Percentiles rank a stretch among this genome's conserved stretches.
Evolutionary conservation across 768 basidiomycete species (phyloP).

Genomic region (Podaxis sp.): DNA sequence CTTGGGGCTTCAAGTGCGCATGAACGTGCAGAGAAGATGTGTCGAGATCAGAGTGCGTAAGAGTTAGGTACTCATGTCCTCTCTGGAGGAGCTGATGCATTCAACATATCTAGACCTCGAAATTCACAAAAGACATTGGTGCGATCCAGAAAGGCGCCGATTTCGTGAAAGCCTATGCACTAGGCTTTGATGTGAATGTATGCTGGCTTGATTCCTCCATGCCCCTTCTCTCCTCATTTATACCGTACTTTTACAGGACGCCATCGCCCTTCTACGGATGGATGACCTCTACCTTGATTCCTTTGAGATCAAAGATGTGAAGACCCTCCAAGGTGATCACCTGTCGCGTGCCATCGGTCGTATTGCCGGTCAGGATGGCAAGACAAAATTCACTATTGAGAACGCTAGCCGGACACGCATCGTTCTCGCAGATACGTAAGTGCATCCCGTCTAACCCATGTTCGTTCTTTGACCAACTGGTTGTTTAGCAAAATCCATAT

Average conservation of each 20-base stretch:
- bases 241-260: slow-evolving; percentile 61
- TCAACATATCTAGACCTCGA: slow-evolving; percentile 69
- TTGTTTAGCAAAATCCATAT: slow-evolving; percentile 89
- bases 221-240: neutral
- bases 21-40: slow-evolving; percentile 88
- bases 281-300: slow-evolving; percentile 98
- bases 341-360: slow-evolving; percentile 98
- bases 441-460: slow-evolving; percentile 19
- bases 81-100: neutral
- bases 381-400: slow-evolving; percentile 98
- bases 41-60: slow-evolving; percentile 88
- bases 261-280: slow-evolving; percentile 90
- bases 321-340: slow-evolving; percentile 97
- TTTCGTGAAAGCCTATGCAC: slow-evolving; percentile 91
- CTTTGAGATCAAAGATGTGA: slow-evolving; percentile 99
- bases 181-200: slow-evolving; percentile 96
- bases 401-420: slow-evolving; percentile 97
- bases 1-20: slow-evolving; percentile 98
- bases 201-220: slow-evolving; percentile 9
- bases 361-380: slow-evolving; percentile 98
- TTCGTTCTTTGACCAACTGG: neutral
- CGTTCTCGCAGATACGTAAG: slow-evolving; percentile 95
- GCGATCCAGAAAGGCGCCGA: slow-evolving; percentile 96
- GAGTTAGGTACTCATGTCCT: neutral
- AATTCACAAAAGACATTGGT: slow-evolving; percentile 90